phyloP scores from a whole-genome alignment of 2,329 filamentous ascomycete species.

The Orbilia brochopaga region DNA sequence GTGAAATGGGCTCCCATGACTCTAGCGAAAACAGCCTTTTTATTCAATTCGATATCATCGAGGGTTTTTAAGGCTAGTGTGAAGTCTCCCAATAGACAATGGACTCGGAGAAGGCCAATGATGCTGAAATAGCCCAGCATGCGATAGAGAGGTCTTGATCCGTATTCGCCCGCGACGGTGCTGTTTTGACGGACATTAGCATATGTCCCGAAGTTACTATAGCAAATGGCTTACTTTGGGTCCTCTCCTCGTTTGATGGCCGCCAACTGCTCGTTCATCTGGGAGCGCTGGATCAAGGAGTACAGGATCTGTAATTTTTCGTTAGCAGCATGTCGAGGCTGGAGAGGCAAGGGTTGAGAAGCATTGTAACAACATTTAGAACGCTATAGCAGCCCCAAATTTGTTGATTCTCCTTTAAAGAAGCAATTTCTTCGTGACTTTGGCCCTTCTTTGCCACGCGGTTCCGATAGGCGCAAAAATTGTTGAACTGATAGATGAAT shows the following conservation, averaged over 20 bases:
- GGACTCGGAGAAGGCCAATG: conserved; percentile 92
- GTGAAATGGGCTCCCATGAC: conserved; percentile 99
- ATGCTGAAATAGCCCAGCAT: conserved; percentile 99
- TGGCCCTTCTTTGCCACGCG: conserved; percentile 79
- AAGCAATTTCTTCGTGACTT: conserved; percentile 89
- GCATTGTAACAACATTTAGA: conserved; percentile 69
- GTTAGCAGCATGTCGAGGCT: neutral
- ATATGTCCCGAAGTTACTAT: neutral
- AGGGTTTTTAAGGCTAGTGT: conserved; percentile 97
- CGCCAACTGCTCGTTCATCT: conserved; percentile 95
- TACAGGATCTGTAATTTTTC: conserved; percentile 69
- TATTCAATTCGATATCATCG: conserved; percentile 99
- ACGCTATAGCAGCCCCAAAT: conserved; percentile 99
- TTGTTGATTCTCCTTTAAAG: conserved; percentile 95
- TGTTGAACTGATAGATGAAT: conserved; percentile 99
- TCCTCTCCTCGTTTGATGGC: conserved; percentile 96
- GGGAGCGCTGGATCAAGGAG: conserved; percentile 96
- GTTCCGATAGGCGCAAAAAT: conserved; percentile 96
- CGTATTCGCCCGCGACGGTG: conserved; percentile 91
- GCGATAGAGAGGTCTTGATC: conserved; percentile 89
- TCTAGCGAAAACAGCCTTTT: conserved; percentile 99
- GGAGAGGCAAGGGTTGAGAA: neutral
- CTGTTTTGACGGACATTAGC: conserved; percentile 14
- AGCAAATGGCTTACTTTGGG: conserved; percentile 62
- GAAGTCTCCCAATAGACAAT: conserved; percentile 96